Evolutionary conservation across 1,284 basidiomycete species (phyloP), one percentile per base, ranked within the genome.

Genomic region (Leccinum fuscescens): DNA sequence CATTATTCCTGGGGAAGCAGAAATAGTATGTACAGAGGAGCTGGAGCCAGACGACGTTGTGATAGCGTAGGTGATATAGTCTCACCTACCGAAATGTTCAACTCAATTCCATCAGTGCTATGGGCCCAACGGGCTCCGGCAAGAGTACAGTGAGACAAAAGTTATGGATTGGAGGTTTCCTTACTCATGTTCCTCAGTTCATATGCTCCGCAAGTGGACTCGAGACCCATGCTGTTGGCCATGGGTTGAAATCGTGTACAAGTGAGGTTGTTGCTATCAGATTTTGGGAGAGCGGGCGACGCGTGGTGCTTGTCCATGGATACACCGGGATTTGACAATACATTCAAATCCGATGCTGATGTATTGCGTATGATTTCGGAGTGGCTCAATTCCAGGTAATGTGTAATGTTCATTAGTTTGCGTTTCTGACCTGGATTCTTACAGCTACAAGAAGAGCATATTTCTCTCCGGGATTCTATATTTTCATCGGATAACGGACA

Each of bases 401-500:
- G 11, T 4, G 6, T 4, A 6, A 44, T 59, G 11, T 14, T n/a
- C 22, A 52, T 17, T 4, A n/a, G 29, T 2, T 24, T 11, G 48
- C 17, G 3, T 27, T n/a, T 22, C 11, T 58, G 14, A 61, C 39
- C 31, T 31, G 2, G 9, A 4, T 17, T 31, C 27, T 29, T 24
- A 35, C 20, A 80, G 78, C 24, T 74, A 78, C 56, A 63, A 73
- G 46, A 63, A 71, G 31, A 70, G 71, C 54, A 55, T 54, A 33
- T 37, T 69, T 20, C 66, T 82, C 11, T 70, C 75, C 11, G 81
- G 79, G 0, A 70, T 83, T 54, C 70, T 83, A 15, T 83, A 82
- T 66, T 68, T 81, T 62, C 80, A 82, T 57, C 75, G 77, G 4
- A 82, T 82, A 57, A 74, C 78, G 29, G 80, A 82, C 66, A 71